phyloP scores from a whole-genome alignment of 2,329 filamentous ascomycete species.

The Fusarium nisikadoi region DNA sequence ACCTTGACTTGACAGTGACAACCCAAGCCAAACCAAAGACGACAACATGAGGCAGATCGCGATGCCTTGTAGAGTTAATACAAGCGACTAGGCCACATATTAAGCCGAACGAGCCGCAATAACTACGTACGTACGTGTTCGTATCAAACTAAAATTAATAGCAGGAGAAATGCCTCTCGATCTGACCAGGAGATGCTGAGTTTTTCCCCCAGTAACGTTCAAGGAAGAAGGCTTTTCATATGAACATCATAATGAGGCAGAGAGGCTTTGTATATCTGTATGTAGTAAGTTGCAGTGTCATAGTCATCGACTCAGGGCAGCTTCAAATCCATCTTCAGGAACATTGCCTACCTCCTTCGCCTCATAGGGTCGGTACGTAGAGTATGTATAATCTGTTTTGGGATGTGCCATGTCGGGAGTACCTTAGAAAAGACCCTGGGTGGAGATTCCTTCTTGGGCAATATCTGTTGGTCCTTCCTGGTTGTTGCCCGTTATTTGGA shows the following conservation, averaged over 20 bases:
- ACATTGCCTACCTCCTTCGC: not conserved
- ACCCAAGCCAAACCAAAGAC: slow-evolving; percentile 10
- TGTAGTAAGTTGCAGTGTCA: not conserved
- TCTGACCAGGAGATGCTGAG: slow-evolving; percentile 10
- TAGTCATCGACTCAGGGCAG: not conserved
- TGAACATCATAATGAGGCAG: slow-evolving; percentile 1
- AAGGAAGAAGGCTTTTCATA: not conserved
- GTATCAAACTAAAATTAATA: not conserved
- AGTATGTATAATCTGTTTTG: not conserved
- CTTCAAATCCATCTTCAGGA: not conserved
- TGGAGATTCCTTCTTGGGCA: slow-evolving; percentile 21
- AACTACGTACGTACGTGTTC: not conserved
- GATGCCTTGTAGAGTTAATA: slow-evolving; percentile 12
- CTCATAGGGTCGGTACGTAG: slow-evolving; percentile 16
- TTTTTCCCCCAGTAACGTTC: slow-evolving; percentile 13
- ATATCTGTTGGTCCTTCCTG: not conserved
- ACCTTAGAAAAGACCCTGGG: not conserved
- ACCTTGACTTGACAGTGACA: slow-evolving; percentile 24
- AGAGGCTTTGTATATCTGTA: not conserved
- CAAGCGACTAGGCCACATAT: not conserved
- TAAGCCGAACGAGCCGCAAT: slow-evolving; percentile 16
- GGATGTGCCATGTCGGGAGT: slow-evolving; percentile 12
- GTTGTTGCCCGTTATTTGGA: not conserved
- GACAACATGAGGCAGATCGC: slow-evolving; percentile 14
- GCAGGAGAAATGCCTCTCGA: slow-evolving; percentile 7